Evolutionary conservation across 768 basidiomycete genomes (phyloP).

Genomic region (Russula ochroleuca): DNA sequence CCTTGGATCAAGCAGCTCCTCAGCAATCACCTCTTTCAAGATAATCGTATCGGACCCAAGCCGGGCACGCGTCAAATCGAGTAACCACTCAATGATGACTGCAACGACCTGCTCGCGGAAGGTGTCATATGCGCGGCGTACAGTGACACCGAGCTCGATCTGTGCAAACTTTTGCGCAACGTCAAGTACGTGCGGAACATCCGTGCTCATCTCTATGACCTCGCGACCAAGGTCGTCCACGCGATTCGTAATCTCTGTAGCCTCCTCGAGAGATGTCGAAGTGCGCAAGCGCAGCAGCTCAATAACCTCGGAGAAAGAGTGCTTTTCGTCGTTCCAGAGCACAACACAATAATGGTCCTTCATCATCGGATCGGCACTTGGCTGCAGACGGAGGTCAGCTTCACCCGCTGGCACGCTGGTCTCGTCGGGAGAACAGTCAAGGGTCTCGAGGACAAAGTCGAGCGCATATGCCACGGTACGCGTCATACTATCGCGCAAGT

Average conservation of each 20-base stretch:
- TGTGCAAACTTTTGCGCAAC: slow-evolving; percentile 75
- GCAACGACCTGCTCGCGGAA: slow-evolving; percentile 83
- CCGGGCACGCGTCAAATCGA: slow-evolving; percentile 72
- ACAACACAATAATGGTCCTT: slow-evolving; percentile 78
- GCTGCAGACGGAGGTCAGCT: slow-evolving; percentile 65
- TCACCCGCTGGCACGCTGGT: slow-evolving; percentile 61
- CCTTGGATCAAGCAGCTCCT: slow-evolving; percentile 62
- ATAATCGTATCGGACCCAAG: slow-evolving; percentile 62
- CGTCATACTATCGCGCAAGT: slow-evolving; percentile 69
- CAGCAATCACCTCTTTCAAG: slow-evolving; percentile 67
- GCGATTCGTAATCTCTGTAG: slow-evolving; percentile 48
- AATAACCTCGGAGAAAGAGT: slow-evolving; percentile 85
- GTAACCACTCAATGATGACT: slow-evolving; percentile 81
- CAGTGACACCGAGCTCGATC: slow-evolving; percentile 88
- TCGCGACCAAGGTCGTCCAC: slow-evolving; percentile 81
- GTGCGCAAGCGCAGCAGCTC: slow-evolving; percentile 60
- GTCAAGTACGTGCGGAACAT: slow-evolving; percentile 56
- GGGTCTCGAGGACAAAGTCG: slow-evolving; percentile 78
- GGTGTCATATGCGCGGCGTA: slow-evolving; percentile 81
- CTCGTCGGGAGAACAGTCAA: slow-evolving; percentile 80
- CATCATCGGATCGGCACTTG: slow-evolving; percentile 72
- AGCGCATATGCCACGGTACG: slow-evolving; percentile 71
- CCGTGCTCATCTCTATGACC: slow-evolving; percentile 70
- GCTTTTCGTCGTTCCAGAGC: slow-evolving; percentile 97
- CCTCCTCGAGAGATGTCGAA: slow-evolving; percentile 51